Evolutionary conservation across 345 rosid species (phyloP).

Genomic region (Brassica rapa): DNA sequence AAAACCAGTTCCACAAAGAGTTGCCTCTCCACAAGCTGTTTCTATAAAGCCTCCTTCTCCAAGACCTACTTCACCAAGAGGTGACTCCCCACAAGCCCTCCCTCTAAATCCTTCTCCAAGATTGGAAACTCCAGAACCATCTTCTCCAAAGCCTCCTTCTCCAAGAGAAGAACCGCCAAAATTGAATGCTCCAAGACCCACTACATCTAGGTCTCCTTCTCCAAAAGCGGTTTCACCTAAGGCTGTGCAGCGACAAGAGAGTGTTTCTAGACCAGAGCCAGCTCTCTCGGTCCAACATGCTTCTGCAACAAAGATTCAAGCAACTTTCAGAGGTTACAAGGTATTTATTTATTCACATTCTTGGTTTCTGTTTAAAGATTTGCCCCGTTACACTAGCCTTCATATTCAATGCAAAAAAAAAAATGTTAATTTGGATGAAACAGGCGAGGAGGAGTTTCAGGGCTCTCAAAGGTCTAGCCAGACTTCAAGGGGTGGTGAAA

Average conservation of each 20-base stretch:
- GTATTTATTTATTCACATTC: conserved; percentile 39
- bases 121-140: not conserved
- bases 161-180: conserved; percentile 26
- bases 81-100: conserved; percentile 16
- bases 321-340: conserved; percentile 78
- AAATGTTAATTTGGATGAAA: conserved; percentile 21
- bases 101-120: conserved; percentile 28
- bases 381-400: not conserved
- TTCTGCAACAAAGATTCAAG: conserved; percentile 86
- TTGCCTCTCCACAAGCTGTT: conserved; percentile 39
- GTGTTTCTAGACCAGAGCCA: conserved; percentile 63
- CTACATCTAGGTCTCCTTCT: conserved; percentile 61
- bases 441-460: conserved; percentile 92
- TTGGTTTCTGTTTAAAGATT: conserved; percentile 18
- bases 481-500: conserved; percentile 92
- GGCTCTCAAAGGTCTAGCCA: conserved; percentile 87
- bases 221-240: conserved; percentile 45
- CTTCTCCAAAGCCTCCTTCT: conserved; percentile 17
- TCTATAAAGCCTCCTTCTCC: conserved; percentile 61
- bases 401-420: not conserved
- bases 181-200: conserved; percentile 21
- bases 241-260: conserved; percentile 35
- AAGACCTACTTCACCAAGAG: conserved; percentile 50
- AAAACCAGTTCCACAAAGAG: conserved; percentile 23
- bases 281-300: conserved; percentile 64